Base-by-base conservation (phyloP, 176 grass and related monocot genomes). In the Oryza meridionalis region DNA sequence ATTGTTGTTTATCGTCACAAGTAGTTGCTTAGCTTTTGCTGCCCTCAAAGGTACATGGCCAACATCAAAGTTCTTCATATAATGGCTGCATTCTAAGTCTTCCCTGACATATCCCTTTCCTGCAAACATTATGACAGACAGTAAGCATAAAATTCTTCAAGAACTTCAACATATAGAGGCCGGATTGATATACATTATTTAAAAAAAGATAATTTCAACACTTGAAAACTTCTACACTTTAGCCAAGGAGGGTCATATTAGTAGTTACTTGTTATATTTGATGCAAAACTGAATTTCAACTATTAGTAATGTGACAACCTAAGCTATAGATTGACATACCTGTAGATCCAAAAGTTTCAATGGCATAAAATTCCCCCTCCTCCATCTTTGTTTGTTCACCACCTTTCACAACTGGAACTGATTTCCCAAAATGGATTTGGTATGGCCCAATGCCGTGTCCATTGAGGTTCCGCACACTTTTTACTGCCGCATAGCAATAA, bases 61-160 rank as follows among this genome's bases (percentile, higher is more conserved):
- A 69, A 88, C 96, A 75, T 98, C 96, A 43, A 94, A 98, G 73
- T 90, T 95, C 87, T 98, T 98, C 96, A 95, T 98, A 81, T 98
- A 98, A 88, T 98, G 96, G 40, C 96, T 98, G 65, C 96, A 98
- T 26, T 98, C 96, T 50, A 98, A 71, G 75, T 95, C 96, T 69
- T 98, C 96, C 77, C 93, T 92, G 47, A 98, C 93, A 81, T 86
- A 87, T 77, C 96, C 96, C 67, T 88, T 95, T 45, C 96, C 96
- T 95, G 83, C 50, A 85, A 85, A 81, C 14, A 29, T 26, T 47
- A 78, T 35, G 31, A 38, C 21, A 37, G 4, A 7, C 32, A 42
- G 40, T 42, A 37, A 42, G 40, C 40, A 9, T 42, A 42, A 42
- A 83, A 24, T 10, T 63, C 19, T 80, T 67, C 21, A 78, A 67